Base-by-base conservation (phyloP, 306 rosid species). In the Prunus dulcis region DNA sequence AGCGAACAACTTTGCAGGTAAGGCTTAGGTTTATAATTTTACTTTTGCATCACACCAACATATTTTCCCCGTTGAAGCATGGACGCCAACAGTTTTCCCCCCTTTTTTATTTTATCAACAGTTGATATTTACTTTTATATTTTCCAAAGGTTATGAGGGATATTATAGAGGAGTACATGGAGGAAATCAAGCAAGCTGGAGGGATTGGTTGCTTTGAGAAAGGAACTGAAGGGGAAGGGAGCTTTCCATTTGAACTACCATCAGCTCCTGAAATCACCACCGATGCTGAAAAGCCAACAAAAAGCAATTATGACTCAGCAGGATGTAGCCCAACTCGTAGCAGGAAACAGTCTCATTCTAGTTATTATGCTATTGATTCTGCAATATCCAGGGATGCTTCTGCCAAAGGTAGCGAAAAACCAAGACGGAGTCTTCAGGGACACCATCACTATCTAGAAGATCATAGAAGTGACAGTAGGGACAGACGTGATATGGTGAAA, bases 91-190 rank as follows among this genome's bases (percentile, higher is more conserved):
- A 15, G 50, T 19, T 30, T 19, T 30, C 12, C 5, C 13, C 3
- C 11, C 18, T 2, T 49, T 43, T 7, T 50, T 70, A 3, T 55
- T 32, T 73, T 9, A 77, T 51, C 67, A 71, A 61, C 13, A 49
- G 25, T 23, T 47, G 67, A 53, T 49, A 4, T 71, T 56, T 43
- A 34, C 76, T 80, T 72, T 47, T n/a, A 7, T 66, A 28, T 53
- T 68, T 73, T 67, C 68, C 60, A 67, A 87, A 95, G 99, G 96
- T 89, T 57, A 90, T 80, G 80, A 89, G 96, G 82, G 93, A 88
- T 80, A 69, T 92, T 64, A 85, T 95, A 84, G 96, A 84, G 83
- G 97, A 89, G 60, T 90, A 72, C 84, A 95, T 86, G 97, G 99
- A 85, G 79, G 96, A 92, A 82, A 92, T 90, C 77, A 87, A 83